Conservation (phyloP, 768 basidiomycete genomes). For the Trichaptum fuscoviolaceum region DNA sequence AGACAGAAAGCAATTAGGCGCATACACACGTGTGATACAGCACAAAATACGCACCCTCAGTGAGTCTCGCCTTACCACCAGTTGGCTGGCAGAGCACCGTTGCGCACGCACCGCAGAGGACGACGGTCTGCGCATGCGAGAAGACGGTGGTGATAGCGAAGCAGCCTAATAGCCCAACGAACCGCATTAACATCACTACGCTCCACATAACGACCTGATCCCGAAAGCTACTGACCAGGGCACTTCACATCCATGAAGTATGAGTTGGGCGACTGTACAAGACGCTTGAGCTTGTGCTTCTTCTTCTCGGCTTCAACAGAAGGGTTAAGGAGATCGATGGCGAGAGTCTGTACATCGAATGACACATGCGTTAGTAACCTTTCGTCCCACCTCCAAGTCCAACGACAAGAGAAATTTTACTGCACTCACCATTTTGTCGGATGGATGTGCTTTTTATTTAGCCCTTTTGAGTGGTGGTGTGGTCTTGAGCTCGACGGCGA, state of each 20-base stretch:
- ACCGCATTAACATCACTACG: neutral
- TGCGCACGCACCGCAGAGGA: constrained; percentile 88
- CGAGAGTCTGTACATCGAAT: constrained; percentile 65
- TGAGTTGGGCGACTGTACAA: constrained; percentile 97
- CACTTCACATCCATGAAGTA: constrained; percentile 99
- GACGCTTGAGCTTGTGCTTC: constrained; percentile 98
- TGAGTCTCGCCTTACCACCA: constrained; percentile 95
- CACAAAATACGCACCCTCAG: constrained; percentile 70
- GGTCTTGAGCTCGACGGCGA: constrained; percentile 2
- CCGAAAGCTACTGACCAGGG: constrained; percentile 58
- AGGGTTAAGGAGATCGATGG: constrained; percentile 96
- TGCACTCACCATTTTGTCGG: neutral
- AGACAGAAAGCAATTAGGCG: constrained; percentile 9
- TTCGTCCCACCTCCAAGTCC: neutral
- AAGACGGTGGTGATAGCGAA: constrained; percentile 96
- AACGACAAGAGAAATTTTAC: neutral
- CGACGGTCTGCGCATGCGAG: constrained; percentile 98
- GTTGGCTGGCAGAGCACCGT: constrained; percentile 97
- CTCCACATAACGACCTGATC: constrained; percentile 17
- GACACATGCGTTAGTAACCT: neutral
- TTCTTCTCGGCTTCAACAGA: constrained; percentile 78
- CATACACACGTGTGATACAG: constrained; percentile 6
- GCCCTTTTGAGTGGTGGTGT: neutral
- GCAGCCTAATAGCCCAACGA: constrained; percentile 53
- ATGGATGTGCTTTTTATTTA: neutral